phyloP scores from a whole-genome alignment of 129 eudicot species.

The Deinandra increscens region DNA sequence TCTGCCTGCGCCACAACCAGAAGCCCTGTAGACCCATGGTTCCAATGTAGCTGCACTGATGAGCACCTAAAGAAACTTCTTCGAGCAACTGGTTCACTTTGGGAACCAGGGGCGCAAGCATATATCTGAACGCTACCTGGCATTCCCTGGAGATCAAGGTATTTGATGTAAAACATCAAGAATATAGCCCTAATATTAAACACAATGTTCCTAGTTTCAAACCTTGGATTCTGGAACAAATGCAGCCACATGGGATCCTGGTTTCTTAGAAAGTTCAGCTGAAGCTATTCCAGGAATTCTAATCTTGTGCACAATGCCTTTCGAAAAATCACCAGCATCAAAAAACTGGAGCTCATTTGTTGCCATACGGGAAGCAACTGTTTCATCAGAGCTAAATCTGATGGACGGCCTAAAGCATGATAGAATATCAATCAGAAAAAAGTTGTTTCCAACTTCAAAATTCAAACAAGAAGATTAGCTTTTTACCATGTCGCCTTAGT shows the following conservation, averaged over 20 bases:
- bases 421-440: conserved; percentile 10
- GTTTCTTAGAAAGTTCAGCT: conserved; percentile 64
- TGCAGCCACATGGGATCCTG: conserved; percentile 80
- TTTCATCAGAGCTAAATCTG: conserved; percentile 72
- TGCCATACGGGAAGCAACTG: conserved; percentile 76
- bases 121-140: conserved; percentile 94
- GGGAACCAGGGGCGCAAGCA: conserved; percentile 58
- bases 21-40: conserved; percentile 85
- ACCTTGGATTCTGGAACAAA: conserved; percentile 99
- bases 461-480: background rate
- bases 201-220: conserved; percentile 15
- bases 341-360: conserved; percentile 90
- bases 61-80: conserved; percentile 93
- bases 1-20: conserved; percentile 82
- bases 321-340: conserved; percentile 68
- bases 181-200: background rate
- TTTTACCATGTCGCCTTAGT: conserved; percentile 75
- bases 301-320: conserved; percentile 68
- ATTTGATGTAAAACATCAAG: conserved; percentile 3
- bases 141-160: conserved; percentile 68
- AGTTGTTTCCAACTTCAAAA: background rate
- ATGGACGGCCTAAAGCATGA: conserved; percentile 64
- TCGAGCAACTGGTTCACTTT: conserved; percentile 63
- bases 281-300: conserved; percentile 80
- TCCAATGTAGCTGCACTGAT: conserved; percentile 81